Evolutionary conservation across 495 filamentous ascomycete species (phyloP).

Genomic region (Podospora appendiculata): DNA sequence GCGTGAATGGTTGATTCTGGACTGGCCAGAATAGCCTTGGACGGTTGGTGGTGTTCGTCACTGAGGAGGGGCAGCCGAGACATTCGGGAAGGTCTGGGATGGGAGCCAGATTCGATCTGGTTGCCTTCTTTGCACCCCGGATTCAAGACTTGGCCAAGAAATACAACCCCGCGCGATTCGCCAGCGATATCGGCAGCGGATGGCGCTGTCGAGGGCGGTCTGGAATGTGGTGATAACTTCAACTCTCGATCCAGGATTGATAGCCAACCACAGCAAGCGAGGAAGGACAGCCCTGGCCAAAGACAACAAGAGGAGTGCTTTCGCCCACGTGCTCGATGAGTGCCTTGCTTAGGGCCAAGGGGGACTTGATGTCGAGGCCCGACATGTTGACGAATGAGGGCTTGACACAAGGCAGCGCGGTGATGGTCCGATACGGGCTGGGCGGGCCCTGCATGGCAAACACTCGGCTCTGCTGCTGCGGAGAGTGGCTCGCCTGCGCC

Average conservation of each 20-base stretch:
- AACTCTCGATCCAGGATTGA: constrained; percentile 4
- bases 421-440: constrained; percentile 13
- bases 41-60: too few relatives aligned
- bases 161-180: constrained; percentile 5
- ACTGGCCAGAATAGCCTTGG: too few relatives aligned
- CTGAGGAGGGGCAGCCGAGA: constrained; percentile 6
- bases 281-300: constrained; percentile 5
- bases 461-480: constrained; percentile 8
- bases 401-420: constrained; percentile 27
- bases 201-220: not conserved
- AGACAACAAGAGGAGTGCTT: not conserved
- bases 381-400: constrained; percentile 20
- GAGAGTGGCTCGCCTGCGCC: constrained; percentile 11
- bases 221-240: not conserved
- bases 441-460: constrained; percentile 15
- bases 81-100: constrained; percentile 4
- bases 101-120: constrained; percentile 13
- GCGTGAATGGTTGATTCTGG: too few relatives aligned
- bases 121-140: constrained; percentile 15
- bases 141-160: constrained; percentile 4
- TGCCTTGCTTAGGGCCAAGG: constrained; percentile 2
- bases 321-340: constrained; percentile 7
- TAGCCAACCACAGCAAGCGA: constrained; percentile 3
- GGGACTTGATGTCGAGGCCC: constrained; percentile 12
- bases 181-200: constrained; percentile 14